Percentiles rank a stretch among this genome's conserved stretches.
These are phyloP conservation scores for Cicer yamashitae DNA, from an alignment of 306 rosid genomes.

Conservation along the genomic window DNA sequence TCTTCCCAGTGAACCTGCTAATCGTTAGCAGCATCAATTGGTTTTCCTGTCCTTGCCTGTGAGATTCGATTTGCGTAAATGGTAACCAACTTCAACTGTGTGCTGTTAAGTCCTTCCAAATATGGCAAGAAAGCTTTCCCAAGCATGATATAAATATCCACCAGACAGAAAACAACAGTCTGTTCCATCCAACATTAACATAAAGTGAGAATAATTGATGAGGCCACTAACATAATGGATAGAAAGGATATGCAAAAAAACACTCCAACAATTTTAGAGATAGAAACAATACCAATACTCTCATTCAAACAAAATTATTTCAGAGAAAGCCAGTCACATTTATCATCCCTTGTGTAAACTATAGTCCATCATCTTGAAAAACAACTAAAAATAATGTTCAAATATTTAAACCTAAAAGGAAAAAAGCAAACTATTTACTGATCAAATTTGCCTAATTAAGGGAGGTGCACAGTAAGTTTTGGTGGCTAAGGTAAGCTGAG, in stretches of 20 bases:
- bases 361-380: too few relatives aligned
- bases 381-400: too few relatives aligned
- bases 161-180: conserved; percentile 99
- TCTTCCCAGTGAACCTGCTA: conserved; percentile 46
- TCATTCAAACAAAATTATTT: too few relatives aligned
- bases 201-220: conserved; percentile 43
- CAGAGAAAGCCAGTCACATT: too few relatives aligned
- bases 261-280: conserved; percentile 25
- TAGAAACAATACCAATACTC: not conserved
- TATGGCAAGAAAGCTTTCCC: conserved; percentile 95
- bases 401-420: too few relatives aligned
- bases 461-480: too few relatives aligned
- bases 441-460: too few relatives aligned
- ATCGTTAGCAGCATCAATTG: conserved; percentile 68
- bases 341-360: too few relatives aligned
- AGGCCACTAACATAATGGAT: conserved; percentile 20
- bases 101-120: conserved; percentile 94
- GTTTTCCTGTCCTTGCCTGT: conserved; percentile 83
- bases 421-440: too few relatives aligned
- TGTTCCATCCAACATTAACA: conserved; percentile 58
- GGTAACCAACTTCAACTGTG: conserved; percentile 95
- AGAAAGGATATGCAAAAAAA: conserved; percentile 5
- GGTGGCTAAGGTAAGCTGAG: too few relatives aligned
- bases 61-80: conserved; percentile 96
- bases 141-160: conserved; percentile 95